These are phyloP conservation scores for Fusarium liriodendri DNA, from an alignment of 2,329 filamentous ascomycete species.

Conservation along the genomic window DNA sequence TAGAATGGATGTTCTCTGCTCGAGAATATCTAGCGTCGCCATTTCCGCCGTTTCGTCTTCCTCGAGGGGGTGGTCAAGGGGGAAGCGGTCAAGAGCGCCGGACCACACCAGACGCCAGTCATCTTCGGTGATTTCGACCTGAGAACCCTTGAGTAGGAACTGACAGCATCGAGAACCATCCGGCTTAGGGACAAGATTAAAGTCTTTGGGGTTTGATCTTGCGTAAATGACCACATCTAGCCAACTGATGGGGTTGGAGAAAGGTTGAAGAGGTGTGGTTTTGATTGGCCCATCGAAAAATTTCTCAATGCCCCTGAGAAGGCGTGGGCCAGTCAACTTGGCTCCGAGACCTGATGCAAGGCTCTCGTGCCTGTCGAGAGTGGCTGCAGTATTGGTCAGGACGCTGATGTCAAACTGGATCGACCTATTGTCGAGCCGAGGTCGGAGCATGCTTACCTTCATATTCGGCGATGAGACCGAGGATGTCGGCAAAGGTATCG, in stretches of 20 bases:
- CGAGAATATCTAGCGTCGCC: slow-evolving; percentile 84
- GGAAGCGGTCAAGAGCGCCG: slow-evolving; percentile 82
- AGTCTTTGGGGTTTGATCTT: slow-evolving; percentile 81
- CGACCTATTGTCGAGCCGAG: not conserved
- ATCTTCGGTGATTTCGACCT: slow-evolving; percentile 88
- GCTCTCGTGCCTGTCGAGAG: slow-evolving; percentile 86
- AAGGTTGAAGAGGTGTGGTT: slow-evolving; percentile 63
- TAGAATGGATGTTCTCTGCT: slow-evolving; percentile 80
- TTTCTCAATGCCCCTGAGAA: slow-evolving; percentile 87
- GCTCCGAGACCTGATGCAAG: slow-evolving; percentile 87
- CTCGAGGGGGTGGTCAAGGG: slow-evolving; percentile 82
- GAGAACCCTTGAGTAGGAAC: slow-evolving; percentile 82
- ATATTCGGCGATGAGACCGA: slow-evolving; percentile 81
- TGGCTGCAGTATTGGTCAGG: slow-evolving; percentile 60
- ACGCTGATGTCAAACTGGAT: slow-evolving; percentile 13
- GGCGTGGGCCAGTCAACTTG: slow-evolving; percentile 82
- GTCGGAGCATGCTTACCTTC: slow-evolving; percentile 61
- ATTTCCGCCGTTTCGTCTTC: slow-evolving; percentile 90
- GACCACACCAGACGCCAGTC: slow-evolving; percentile 88
- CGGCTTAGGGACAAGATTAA: slow-evolving; percentile 75
- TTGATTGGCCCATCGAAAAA: slow-evolving; percentile 85
- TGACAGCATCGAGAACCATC: slow-evolving; percentile 81
- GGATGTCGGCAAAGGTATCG: slow-evolving; percentile 79
- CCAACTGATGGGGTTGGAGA: slow-evolving; percentile 77
- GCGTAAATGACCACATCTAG: slow-evolving; percentile 88